Evolutionary conservation across 2,329 filamentous ascomycete genomes (phyloP).

Genomic region (Pestalotiopsis sp.): DNA sequence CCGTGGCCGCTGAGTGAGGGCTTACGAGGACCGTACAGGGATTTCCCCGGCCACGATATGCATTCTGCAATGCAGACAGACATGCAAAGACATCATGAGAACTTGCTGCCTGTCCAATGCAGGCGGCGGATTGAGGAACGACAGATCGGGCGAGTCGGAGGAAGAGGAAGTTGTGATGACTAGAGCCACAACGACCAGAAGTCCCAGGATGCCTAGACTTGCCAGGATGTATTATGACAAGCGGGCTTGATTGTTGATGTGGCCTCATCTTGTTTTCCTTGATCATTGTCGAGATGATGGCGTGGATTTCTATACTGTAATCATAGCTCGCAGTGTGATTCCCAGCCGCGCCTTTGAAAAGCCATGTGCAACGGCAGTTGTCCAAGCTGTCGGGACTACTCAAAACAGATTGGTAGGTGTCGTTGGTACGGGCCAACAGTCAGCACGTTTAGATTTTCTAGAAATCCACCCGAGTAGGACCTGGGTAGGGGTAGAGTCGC

Average conservation of each 20-base stretch:
- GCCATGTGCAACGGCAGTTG: neutral
- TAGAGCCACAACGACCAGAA: neutral
- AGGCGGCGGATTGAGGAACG: slow-evolving; percentile 16
- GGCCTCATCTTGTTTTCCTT: neutral
- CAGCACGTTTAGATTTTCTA: neutral
- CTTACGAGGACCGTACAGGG: slow-evolving; percentile 18
- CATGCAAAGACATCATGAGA: slow-evolving; percentile 26
- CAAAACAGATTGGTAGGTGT: neutral
- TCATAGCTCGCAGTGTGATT: neutral
- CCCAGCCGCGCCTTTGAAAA: too few relatives aligned
- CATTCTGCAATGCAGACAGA: slow-evolving; percentile 20
- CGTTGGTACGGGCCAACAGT: neutral
- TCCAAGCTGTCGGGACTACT: neutral
- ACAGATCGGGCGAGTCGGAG: slow-evolving; percentile 13
- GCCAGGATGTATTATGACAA: neutral
- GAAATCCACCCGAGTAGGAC: neutral
- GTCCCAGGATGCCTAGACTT: neutral
- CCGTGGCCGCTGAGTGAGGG: slow-evolving; percentile 13
- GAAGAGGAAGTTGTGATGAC: neutral
- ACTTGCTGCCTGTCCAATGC: slow-evolving; percentile 22
- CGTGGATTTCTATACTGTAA: neutral
- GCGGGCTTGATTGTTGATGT: neutral
- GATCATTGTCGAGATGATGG: neutral
- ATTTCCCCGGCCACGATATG: slow-evolving; percentile 19
- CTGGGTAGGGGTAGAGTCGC: neutral